Conservation (phyloP, 2,329 filamentous ascomycete genomes). For the Pochonia chlamydosporia region DNA sequence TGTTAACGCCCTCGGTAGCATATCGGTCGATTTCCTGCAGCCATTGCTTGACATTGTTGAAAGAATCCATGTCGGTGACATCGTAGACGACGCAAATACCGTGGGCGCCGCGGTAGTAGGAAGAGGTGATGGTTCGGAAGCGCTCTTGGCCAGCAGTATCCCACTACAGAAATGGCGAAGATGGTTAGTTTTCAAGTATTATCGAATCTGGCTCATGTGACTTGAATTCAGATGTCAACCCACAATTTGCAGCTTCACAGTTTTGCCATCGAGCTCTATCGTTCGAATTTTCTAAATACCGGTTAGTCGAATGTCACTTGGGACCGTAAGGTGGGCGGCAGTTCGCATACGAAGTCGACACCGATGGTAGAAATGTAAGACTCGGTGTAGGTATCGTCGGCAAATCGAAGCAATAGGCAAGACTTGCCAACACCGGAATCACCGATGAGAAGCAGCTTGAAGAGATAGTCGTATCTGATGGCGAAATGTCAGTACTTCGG, state of each 20-base stretch:
- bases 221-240: slow-evolving; percentile 27
- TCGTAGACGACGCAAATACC: slow-evolving; percentile 99
- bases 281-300: slow-evolving; percentile 88
- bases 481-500: slow-evolving; percentile 16
- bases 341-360: slow-evolving; percentile 84
- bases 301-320: slow-evolving; percentile 12
- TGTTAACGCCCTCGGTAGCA: slow-evolving; percentile 98
- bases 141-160: slow-evolving; percentile 98
- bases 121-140: slow-evolving; percentile 99
- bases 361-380: slow-evolving; percentile 99
- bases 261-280: slow-evolving; percentile 99
- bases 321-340: not conserved
- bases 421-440: slow-evolving; percentile 99
- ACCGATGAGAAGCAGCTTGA: slow-evolving; percentile 99
- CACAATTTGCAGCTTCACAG: slow-evolving; percentile 99
- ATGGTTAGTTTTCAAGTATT: not conserved
- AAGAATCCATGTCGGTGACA: slow-evolving; percentile 99
- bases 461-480: slow-evolving; percentile 98
- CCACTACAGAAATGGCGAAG: slow-evolving; percentile 61
- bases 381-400: slow-evolving; percentile 98
- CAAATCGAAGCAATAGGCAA: slow-evolving; percentile 94
- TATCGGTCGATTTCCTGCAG: slow-evolving; percentile 99
- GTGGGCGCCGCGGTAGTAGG: slow-evolving; percentile 98
- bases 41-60: slow-evolving; percentile 99
- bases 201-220: not conserved